A percentile compares a stretch with the other conserved stretches of the same genome.
Conservation (phyloP, 257 asterid species). For the Avicennia marina region DNA sequence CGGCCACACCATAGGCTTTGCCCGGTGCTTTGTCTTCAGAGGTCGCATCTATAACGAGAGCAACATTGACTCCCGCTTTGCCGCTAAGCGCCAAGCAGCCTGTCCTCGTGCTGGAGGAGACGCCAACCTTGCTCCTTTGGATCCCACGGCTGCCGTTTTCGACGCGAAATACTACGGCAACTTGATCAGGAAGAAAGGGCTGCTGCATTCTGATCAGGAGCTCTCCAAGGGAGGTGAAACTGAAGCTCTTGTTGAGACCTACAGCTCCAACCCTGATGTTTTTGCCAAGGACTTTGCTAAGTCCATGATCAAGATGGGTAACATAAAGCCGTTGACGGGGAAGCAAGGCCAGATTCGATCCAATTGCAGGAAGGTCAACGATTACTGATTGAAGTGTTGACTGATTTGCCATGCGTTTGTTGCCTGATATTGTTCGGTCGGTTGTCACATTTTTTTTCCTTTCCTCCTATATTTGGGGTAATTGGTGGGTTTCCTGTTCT, state of each 20-base stretch:
- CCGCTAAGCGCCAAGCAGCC: conserved; percentile 14
- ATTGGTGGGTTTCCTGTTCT: too few relatives aligned
- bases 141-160: conserved; percentile 18
- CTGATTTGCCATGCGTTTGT: too few relatives aligned
- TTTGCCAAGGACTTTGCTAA: conserved; percentile 33
- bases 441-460: too few relatives aligned
- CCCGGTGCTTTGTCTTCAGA: conserved; percentile 36
- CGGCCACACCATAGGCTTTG: conserved; percentile 44
- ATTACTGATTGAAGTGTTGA: background rate
- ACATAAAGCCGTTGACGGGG: conserved; percentile 43
- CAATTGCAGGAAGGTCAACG: conserved; percentile 35
- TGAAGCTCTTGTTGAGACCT: conserved; percentile 21
- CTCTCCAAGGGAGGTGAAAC: conserved; percentile 35
- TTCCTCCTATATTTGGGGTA: too few relatives aligned
- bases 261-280: conserved; percentile 10
- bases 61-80: conserved; percentile 30
- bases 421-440: too few relatives aligned
- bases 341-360: conserved; percentile 34
- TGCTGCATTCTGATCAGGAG: conserved; percentile 51
- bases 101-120: conserved; percentile 38
- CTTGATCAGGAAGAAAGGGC: conserved; percentile 29
- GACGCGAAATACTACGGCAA: conserved; percentile 31
- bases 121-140: conserved; percentile 34
- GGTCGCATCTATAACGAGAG: conserved; percentile 26
- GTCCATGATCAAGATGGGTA: conserved; percentile 56